phyloP scores from a whole-genome alignment of 192 early-diverging fungal genomes.

The Gamsiella multidivaricata region DNA sequence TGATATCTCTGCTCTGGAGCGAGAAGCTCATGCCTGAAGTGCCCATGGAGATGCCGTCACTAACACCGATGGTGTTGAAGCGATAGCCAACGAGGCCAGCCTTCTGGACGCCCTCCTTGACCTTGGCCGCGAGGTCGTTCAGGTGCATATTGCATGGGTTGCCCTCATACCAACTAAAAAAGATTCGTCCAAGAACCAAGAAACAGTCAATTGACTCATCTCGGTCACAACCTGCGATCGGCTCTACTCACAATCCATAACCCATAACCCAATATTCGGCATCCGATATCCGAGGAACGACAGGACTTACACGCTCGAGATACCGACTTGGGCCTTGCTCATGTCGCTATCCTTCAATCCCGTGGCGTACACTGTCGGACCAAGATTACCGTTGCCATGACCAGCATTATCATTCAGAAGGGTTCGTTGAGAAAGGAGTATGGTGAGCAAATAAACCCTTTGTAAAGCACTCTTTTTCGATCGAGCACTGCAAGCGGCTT shows the following conservation, averaged over 20 bases:
- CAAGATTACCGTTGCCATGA: too few relatives aligned
- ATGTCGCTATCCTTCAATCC: slow-evolving; percentile 88
- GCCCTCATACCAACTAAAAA: slow-evolving; percentile 92
- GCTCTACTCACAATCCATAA: too few relatives aligned
- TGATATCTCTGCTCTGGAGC: slow-evolving; percentile 95
- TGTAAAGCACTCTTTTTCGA: too few relatives aligned
- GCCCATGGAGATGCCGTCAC: slow-evolving; percentile 98
- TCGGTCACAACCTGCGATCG: too few relatives aligned
- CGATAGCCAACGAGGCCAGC: slow-evolving; percentile 93
- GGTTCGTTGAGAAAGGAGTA: too few relatives aligned
- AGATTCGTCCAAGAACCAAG: not conserved
- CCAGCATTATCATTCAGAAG: too few relatives aligned
- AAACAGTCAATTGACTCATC: slow-evolving; percentile 33
- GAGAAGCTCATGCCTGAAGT: slow-evolving; percentile 97
- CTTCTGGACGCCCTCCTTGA: slow-evolving; percentile 93
- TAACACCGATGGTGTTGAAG: slow-evolving; percentile 99
- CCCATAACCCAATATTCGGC: too few relatives aligned
- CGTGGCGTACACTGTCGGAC: slow-evolving; percentile 93
- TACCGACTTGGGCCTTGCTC: slow-evolving; percentile 93
- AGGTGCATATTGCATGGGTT: slow-evolving; percentile 99
- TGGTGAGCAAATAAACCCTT: too few relatives aligned
- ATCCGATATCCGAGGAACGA: not conserved
- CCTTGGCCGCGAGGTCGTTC: slow-evolving; percentile 82
- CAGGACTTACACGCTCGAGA: slow-evolving; percentile 85
- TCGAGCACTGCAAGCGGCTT: too few relatives aligned